phyloP scores from a whole-genome alignment of 2,329 filamentous ascomycete species.

The Alternaria ethzedia region DNA sequence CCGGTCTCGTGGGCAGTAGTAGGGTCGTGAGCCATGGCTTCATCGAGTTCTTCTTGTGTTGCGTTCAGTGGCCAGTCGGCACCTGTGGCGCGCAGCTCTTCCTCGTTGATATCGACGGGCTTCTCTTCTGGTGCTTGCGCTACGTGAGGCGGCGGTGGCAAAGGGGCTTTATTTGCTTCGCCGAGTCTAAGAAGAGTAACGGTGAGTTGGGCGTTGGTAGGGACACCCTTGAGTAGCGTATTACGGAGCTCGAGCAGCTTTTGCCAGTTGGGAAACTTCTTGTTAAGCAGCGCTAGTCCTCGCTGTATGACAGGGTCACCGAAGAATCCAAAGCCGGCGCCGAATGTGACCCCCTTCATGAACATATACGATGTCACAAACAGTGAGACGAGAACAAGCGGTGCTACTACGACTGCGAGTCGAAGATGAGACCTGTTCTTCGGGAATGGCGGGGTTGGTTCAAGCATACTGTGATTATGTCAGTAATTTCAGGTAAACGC shows the following conservation, averaged over 20 bases:
- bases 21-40: constrained; percentile 60
- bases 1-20: constrained; percentile 57
- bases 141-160: constrained; percentile 66
- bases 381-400: constrained; percentile 51
- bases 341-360: constrained; percentile 69
- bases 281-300: constrained; percentile 65
- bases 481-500: neutral
- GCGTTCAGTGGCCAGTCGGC: constrained; percentile 66
- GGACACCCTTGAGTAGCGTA: constrained; percentile 78
- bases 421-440: constrained; percentile 53
- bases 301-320: constrained; percentile 74
- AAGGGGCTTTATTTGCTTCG: constrained; percentile 78
- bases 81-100: constrained; percentile 59
- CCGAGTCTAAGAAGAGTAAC: constrained; percentile 82
- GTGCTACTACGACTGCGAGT: constrained; percentile 54
- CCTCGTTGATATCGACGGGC: constrained; percentile 57
- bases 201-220: constrained; percentile 84
- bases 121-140: constrained; percentile 55
- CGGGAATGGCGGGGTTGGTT: constrained; percentile 57
- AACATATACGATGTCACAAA: constrained; percentile 59
- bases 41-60: constrained; percentile 68
- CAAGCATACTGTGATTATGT: constrained; percentile 47
- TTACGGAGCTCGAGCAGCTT: constrained; percentile 76
- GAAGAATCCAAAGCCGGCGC: constrained; percentile 78
- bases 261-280: constrained; percentile 72